Conservation (phyloP, 2,329 filamentous ascomycete species). For the Botryotinia narcissicola region DNA sequence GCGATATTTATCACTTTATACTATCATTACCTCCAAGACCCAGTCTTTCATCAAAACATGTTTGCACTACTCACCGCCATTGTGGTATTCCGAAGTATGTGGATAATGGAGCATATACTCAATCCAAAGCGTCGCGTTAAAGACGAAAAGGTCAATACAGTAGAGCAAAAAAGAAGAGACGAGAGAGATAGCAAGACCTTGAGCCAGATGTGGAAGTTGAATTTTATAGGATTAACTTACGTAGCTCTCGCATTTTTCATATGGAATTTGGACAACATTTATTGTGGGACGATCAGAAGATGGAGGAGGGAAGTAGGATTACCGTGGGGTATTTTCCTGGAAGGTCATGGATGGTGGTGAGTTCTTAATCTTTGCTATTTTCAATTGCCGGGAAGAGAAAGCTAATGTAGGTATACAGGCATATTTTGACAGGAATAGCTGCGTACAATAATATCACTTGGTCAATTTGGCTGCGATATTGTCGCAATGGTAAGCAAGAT, state of each 20-base stretch:
- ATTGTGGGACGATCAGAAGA: not conserved
- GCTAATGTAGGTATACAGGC: not conserved
- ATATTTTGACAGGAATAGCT: not conserved
- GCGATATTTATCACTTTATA: conserved; percentile 2
- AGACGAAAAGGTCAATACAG: not conserved
- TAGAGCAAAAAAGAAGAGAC: not conserved
- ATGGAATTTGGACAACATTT: conserved; percentile 11
- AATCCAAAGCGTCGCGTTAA: not conserved
- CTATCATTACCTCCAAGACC: conserved; percentile 1
- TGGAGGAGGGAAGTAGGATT: not conserved
- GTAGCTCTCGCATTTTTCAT: not conserved
- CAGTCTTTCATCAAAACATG: conserved; percentile 11
- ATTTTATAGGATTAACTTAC: not conserved
- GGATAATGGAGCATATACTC: not conserved
- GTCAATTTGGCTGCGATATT: conserved; percentile 2
- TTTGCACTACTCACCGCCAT: not conserved
- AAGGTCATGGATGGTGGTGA: conserved; percentile 5
- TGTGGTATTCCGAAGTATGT: conserved; percentile 6
- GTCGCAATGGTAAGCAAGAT: conserved; percentile 2
- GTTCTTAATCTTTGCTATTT: not conserved
- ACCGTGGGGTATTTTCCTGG: not conserved
- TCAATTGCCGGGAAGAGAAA: too few relatives aligned
- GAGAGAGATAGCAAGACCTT: not conserved
- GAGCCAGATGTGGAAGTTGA: not conserved
- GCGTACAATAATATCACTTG: not conserved